These are phyloP conservation scores for Phialophora macrospora DNA, from an alignment of 2,329 filamentous ascomycete species.

Conservation along the genomic window DNA sequence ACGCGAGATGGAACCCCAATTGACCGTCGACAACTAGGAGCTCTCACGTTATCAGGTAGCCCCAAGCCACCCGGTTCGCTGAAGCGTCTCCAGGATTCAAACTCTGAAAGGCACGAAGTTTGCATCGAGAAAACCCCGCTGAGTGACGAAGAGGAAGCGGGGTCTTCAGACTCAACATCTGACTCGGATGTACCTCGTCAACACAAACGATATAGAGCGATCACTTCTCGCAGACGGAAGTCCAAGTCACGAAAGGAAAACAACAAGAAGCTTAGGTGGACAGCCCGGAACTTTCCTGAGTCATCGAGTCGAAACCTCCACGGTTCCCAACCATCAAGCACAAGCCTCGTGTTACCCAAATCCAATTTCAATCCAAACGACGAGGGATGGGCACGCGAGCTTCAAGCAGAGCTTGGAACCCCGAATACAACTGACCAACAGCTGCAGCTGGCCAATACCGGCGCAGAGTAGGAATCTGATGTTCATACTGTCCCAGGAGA, in stretches of 20 bases:
- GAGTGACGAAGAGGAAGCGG: constrained; percentile 13
- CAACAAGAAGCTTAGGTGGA: background rate
- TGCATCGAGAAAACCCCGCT: background rate
- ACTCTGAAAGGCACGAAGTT: background rate
- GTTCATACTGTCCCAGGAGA: background rate
- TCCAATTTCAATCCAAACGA: background rate
- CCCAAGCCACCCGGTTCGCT: constrained; percentile 3
- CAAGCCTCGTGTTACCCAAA: background rate
- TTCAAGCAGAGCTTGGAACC: background rate
- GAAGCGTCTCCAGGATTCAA: constrained; percentile 14
- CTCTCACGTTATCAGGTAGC: background rate
- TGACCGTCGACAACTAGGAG: background rate
- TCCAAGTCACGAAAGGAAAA: background rate
- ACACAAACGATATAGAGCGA: constrained; percentile 6
- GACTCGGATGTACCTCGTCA: constrained; percentile 16
- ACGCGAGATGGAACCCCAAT: constrained; percentile 69
- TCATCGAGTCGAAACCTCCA: background rate
- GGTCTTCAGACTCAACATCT: background rate
- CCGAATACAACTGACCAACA: background rate
- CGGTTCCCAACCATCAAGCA: background rate
- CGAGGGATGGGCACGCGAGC: background rate
- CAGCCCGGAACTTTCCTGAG: background rate
- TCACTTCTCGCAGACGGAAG: background rate
- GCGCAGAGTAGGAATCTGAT: too few relatives aligned
- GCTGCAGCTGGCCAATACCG: background rate